Evolutionary conservation across 768 basidiomycete species (phyloP).

Genomic region (Lyophyllum decastes): DNA sequence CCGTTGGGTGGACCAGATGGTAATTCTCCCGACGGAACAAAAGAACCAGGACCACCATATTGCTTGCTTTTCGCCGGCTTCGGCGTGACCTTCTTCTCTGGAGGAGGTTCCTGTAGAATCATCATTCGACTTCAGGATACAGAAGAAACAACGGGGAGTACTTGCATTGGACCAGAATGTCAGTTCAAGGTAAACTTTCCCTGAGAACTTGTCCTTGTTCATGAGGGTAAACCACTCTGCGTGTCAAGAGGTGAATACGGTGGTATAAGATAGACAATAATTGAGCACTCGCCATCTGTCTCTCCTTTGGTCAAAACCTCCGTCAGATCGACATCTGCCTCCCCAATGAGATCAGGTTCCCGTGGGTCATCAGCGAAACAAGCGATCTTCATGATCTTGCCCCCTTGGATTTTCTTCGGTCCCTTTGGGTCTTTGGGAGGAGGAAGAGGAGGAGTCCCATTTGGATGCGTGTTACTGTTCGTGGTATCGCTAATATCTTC

Average conservation of each 20-base stretch:
- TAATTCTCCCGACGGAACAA: conserved; percentile 54
- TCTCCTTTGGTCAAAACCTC: conserved; percentile 94
- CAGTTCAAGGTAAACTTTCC: conserved; percentile 94
- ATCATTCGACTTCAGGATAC: background rate
- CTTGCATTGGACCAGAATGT: conserved; percentile 96
- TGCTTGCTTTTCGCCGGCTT: conserved; percentile 56
- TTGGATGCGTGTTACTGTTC: conserved; percentile 40
- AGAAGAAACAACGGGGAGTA: conserved; percentile 13
- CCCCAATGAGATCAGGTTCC: conserved; percentile 96
- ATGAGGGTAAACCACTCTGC: conserved; percentile 92
- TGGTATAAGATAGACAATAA: background rate
- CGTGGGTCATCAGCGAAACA: conserved; percentile 95
- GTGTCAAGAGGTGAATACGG: background rate
- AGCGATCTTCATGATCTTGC: conserved; percentile 73
- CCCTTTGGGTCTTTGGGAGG: conserved; percentile 64
- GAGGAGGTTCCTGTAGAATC: conserved; percentile 65
- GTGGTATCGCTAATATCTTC: conserved; percentile 69
- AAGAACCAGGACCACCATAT: conserved; percentile 80
- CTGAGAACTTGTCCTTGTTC: conserved; percentile 91
- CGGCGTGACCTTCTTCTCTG: conserved; percentile 62
- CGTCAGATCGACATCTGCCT: conserved; percentile 82
- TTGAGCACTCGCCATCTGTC: conserved; percentile 79
- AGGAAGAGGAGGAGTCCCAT: conserved; percentile 61
- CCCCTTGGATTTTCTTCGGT: conserved; percentile 62
- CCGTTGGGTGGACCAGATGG: conserved; percentile 25